Conservation (phyloP, 2,329 filamentous ascomycete genomes). For the Xylariales sp. region DNA sequence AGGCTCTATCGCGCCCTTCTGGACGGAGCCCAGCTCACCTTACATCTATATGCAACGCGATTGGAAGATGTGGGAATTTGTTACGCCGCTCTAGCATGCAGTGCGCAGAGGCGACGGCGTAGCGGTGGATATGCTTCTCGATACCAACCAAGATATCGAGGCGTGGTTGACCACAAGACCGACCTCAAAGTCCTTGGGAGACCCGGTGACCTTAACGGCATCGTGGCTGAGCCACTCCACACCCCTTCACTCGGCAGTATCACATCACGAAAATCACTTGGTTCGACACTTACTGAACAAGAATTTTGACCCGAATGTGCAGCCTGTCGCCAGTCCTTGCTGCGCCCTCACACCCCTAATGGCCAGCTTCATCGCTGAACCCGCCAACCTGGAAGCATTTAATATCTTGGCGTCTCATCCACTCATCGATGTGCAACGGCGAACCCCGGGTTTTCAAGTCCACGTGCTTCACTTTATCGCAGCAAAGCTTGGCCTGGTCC, state of each 20-base stretch:
- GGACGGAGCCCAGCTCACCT: neutral
- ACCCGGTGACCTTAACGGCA: neutral
- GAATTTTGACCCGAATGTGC: neutral
- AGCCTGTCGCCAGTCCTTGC: neutral
- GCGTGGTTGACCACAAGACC: neutral
- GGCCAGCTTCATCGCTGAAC: neutral
- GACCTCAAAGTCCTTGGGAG: neutral
- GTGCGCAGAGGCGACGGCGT: neutral
- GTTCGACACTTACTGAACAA: neutral
- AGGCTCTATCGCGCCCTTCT: neutral
- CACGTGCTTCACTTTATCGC: neutral
- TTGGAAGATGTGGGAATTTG: neutral
- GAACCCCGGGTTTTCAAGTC: neutral
- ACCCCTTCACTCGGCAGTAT: neutral
- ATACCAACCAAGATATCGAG: neutral
- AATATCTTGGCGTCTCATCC: neutral
- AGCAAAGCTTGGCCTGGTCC: neutral
- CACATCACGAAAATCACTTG: neutral
- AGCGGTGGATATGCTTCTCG: neutral
- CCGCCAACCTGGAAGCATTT: neutral
- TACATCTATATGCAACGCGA: neutral
- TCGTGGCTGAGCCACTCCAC: neutral
- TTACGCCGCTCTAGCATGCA: neutral
- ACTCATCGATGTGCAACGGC: neutral
- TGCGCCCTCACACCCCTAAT: neutral